phyloP scores from a whole-genome alignment of 2,329 filamentous ascomycete genomes.

The Calcarisporium arbuscula region DNA sequence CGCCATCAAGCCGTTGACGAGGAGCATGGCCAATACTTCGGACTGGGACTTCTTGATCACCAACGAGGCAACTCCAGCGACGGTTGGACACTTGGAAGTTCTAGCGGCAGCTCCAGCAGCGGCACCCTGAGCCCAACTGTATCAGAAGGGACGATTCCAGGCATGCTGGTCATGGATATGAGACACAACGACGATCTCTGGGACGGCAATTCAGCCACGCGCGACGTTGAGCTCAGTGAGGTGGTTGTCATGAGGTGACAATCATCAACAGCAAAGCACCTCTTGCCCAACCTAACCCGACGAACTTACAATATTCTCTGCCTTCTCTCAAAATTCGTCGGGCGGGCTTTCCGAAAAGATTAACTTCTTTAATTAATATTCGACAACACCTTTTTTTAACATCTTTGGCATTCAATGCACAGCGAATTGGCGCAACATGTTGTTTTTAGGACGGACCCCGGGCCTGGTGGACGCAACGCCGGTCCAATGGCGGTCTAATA shows the following conservation, averaged over 20 bases:
- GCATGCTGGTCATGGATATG: slow-evolving; percentile 28
- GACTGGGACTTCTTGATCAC: slow-evolving; percentile 38
- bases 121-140: slow-evolving; percentile 44
- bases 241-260: slow-evolving; percentile 34
- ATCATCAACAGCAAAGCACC: slow-evolving; percentile 10
- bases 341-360: slow-evolving; percentile 19
- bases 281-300: not conserved
- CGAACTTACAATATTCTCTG: slow-evolving; percentile 1
- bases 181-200: slow-evolving; percentile 30
- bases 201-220: slow-evolving; percentile 28
- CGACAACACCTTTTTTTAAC: slow-evolving; percentile 22
- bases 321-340: slow-evolving; percentile 6
- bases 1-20: slow-evolving; percentile 35
- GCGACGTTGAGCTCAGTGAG: slow-evolving; percentile 39
- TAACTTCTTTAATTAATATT: slow-evolving; percentile 23
- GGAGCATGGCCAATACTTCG: slow-evolving; percentile 40
- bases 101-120: slow-evolving; percentile 48
- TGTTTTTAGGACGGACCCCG: slow-evolving; percentile 17
- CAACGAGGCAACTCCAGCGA: slow-evolving; percentile 57
- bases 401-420: slow-evolving; percentile 36
- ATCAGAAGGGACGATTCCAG: slow-evolving; percentile 34
- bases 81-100: slow-evolving; percentile 86
- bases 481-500: slow-evolving; percentile 9
- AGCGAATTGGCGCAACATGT: slow-evolving; percentile 32
- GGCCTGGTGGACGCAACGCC: slow-evolving; percentile 7